These are phyloP conservation scores for Schizopora paradoxa DNA, from an alignment of 1,284 basidiomycete genomes.

Conservation along the genomic window DNA sequence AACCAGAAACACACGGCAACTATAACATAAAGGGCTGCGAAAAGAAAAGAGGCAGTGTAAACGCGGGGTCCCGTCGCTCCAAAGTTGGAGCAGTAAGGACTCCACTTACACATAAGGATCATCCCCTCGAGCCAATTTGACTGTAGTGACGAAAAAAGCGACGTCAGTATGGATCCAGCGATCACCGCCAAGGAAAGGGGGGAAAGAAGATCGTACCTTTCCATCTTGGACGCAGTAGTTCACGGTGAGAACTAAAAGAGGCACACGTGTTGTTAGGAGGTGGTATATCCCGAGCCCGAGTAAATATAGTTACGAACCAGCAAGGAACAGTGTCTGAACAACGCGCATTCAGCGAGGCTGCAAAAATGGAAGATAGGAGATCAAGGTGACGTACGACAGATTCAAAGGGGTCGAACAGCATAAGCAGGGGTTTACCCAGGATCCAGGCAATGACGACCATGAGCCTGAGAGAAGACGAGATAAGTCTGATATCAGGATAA, in stretches of 20 bases:
- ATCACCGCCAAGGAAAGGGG: neutral
- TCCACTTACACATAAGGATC: conserved; percentile 45
- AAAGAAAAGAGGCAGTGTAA: conserved; percentile 2
- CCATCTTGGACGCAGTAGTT: conserved; percentile 63
- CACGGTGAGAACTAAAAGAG: conserved; percentile 48
- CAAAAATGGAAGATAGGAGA: neutral
- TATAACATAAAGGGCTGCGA: conserved; percentile 53
- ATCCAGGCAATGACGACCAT: conserved; percentile 65
- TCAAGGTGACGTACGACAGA: conserved; percentile 48
- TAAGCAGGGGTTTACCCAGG: conserved; percentile 60
- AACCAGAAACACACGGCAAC: conserved; percentile 62
- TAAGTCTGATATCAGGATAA: conserved; percentile 2
- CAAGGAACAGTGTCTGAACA: conserved; percentile 35
- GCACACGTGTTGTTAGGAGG: conserved; percentile 26
- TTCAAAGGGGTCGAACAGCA: conserved; percentile 80
- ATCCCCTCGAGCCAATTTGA: conserved; percentile 60
- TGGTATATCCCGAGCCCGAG: conserved; percentile 13
- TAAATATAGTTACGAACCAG: conserved; percentile 26
- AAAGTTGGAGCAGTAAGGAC: neutral
- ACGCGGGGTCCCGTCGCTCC: neutral
- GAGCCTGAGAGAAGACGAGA: conserved; percentile 32
- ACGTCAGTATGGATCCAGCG: neutral
- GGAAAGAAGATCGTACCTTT: conserved; percentile 26
- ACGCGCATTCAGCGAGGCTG: neutral
- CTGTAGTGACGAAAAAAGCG: conserved; percentile 6